Evolutionary conservation across 2,329 filamentous ascomycete species (phyloP), one percentile per base, ranked within the genome.

Genomic region (Talaromyces pinophilus): DNA sequence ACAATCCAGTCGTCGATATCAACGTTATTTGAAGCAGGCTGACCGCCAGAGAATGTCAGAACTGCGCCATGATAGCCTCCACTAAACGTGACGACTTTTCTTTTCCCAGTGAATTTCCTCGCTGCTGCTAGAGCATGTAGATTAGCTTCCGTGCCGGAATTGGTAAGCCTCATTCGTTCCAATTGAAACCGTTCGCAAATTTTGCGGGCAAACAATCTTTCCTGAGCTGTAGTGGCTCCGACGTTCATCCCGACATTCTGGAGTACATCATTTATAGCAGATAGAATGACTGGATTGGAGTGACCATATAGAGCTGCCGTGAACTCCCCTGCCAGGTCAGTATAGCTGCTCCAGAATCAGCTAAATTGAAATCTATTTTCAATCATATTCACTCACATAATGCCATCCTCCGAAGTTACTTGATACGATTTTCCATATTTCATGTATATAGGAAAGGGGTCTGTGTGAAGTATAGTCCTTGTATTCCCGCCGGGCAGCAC

Each of bases 291-390:
- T 0, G 85, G 83, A 63, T 90, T 81, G 0, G 85, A 88, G 75
- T 91, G 88, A 0, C 89, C 89, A 71, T 86, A 90, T 13, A 91
- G 80, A 1, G 85, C 88, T 1, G 89, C 89, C 0, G 86, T 87
- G 70, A 86, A 86, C 74, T 91, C 88, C 38, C 85, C 84, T 0
- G 88, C 79, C 6, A 91, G 80, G 70, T 91, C 88, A 13, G 82
- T 78, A 72, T 70, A 44, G 70, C 72, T 70, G 48, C 15, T 30
- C 28, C 25, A 5, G 5, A 30, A 25, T 30, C 25, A 54, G 22
- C 48, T 11, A 50, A 28, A 50, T 13, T 8, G 15, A 30, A 54
- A 54, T n/a, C 15, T 30, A 54, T 54, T 4, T 17, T 54, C 25
- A 33, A 54, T 17, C 19, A 54, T 13, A 54, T 30, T 10, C 6